Evolutionary conservation across 768 basidiomycete species (phyloP).

Genomic region (Leccinum aurantiacum): DNA sequence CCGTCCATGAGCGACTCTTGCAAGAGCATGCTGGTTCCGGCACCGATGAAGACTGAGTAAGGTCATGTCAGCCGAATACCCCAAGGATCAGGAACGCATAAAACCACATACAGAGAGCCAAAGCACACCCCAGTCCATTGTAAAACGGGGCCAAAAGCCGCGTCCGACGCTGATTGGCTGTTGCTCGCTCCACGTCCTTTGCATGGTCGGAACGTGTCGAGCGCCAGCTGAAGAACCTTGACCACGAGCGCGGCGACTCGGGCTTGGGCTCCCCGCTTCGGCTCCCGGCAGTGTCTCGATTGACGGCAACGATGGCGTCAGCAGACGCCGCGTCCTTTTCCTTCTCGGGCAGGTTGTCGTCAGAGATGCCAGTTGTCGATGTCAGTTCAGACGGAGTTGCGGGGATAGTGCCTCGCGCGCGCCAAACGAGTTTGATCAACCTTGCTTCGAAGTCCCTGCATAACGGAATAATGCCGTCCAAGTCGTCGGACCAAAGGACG

Average conservation of each 20-base stretch:
- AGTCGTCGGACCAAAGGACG: slow-evolving; percentile 81
- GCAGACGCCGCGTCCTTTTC: slow-evolving; percentile 20
- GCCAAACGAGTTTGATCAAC: slow-evolving; percentile 82
- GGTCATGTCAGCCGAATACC: slow-evolving; percentile 4
- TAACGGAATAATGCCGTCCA: slow-evolving; percentile 77
- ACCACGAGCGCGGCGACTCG: slow-evolving; percentile 6
- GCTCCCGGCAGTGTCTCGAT: slow-evolving; percentile 1
- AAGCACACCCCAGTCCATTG: slow-evolving; percentile 63
- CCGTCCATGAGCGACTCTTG: slow-evolving; percentile 70
- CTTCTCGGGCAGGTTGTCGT: slow-evolving; percentile 57
- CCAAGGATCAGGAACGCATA: neutral
- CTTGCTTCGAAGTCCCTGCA: slow-evolving; percentile 72
- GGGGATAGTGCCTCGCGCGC: slow-evolving; percentile 39
- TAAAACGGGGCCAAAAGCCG: slow-evolving; percentile 74
- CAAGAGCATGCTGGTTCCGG: slow-evolving; percentile 57
- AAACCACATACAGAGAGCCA: slow-evolving; percentile 57
- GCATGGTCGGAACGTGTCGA: slow-evolving; percentile 42
- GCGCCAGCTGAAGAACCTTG: slow-evolving; percentile 41
- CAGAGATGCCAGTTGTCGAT: slow-evolving; percentile 50
- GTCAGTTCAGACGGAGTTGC: slow-evolving; percentile 37
- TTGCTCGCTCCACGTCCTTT: slow-evolving; percentile 54
- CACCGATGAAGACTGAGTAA: slow-evolving; percentile 62
- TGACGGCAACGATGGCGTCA: slow-evolving; percentile 11
- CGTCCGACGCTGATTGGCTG: slow-evolving; percentile 43
- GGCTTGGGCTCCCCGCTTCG: neutral